Conservation (phyloP, 768 basidiomycete species). For the Trametes gibbosa region DNA sequence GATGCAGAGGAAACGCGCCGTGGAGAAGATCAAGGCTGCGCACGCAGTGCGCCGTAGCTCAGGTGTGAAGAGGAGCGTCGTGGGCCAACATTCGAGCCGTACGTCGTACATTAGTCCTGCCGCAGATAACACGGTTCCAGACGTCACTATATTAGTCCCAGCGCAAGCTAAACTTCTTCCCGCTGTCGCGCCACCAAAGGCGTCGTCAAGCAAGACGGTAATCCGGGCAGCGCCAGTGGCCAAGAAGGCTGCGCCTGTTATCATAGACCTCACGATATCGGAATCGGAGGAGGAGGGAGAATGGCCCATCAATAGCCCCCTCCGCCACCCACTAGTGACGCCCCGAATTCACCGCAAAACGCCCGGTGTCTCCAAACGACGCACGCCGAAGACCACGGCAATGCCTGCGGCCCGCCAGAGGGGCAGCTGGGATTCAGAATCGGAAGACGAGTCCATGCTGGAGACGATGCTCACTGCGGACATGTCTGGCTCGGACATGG, state of each 20-base stretch:
- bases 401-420: not conserved
- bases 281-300: slow-evolving; percentile 13
- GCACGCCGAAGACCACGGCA: not conserved
- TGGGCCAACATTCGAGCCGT: slow-evolving; percentile 1
- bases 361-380: slow-evolving; percentile 4
- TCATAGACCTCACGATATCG: slow-evolving; percentile 21
- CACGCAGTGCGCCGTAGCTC: slow-evolving; percentile 1
- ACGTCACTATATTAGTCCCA: not conserved
- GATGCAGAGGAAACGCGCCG: not conserved
- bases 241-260: slow-evolving; percentile 7
- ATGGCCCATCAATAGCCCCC: not conserved
- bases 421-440: slow-evolving; percentile 1
- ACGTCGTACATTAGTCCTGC: not conserved
- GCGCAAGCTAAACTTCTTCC: not conserved
- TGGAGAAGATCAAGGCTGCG: slow-evolving; percentile 1
- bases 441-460: slow-evolving; percentile 19
- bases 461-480: slow-evolving; percentile 20
- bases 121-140: too few relatives aligned
- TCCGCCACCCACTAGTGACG: slow-evolving; percentile 15
- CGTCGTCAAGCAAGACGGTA: not conserved
- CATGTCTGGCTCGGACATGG: slow-evolving; percentile 19
- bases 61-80: not conserved
- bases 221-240: not conserved
- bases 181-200: not conserved
- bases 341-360: slow-evolving; percentile 10